Evolutionary conservation across 768 basidiomycete genomes (phyloP).

Genomic region (Agrocybe pediades): DNA sequence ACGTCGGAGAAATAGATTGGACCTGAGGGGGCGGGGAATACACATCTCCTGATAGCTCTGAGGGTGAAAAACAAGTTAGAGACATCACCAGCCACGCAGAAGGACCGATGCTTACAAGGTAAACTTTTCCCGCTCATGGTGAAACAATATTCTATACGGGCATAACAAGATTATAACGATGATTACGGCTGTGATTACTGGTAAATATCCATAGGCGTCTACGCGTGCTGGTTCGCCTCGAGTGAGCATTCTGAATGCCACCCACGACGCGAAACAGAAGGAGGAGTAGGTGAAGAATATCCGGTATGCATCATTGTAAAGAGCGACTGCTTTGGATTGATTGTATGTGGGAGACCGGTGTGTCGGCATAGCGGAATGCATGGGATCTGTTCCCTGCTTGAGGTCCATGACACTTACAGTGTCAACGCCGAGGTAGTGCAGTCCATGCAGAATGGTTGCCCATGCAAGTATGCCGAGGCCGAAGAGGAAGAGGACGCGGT

Average conservation of each 20-base stretch:
- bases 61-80: conserved; percentile 3
- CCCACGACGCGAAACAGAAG: conserved; percentile 72
- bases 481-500: conserved; percentile 81
- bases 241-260: conserved; percentile 62
- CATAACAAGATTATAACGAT: conserved; percentile 59
- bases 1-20: conserved; percentile 89
- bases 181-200: conserved; percentile 64
- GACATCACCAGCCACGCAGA: conserved; percentile 5
- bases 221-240: conserved; percentile 58
- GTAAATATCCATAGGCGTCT: conserved; percentile 77
- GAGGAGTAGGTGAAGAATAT: conserved; percentile 60
- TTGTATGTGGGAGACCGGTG: conserved; percentile 32
- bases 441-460: conserved; percentile 91
- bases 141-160: conserved; percentile 69
- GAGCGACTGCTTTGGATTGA: conserved; percentile 37
- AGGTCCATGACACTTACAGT: conserved; percentile 71
- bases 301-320: conserved; percentile 68
- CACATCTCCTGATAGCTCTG: conserved; percentile 76
- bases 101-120: conserved; percentile 71
- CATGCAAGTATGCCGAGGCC: conserved; percentile 85
- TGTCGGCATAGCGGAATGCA: conserved; percentile 27
- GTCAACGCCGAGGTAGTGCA: conserved; percentile 76
- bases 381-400: conserved; percentile 32
- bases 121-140: conserved; percentile 75
- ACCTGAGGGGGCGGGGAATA: conserved; percentile 59